Evolutionary conservation across 78 protist genomes (phyloP).

Genomic region (Emiliania huxleyi): DNA sequence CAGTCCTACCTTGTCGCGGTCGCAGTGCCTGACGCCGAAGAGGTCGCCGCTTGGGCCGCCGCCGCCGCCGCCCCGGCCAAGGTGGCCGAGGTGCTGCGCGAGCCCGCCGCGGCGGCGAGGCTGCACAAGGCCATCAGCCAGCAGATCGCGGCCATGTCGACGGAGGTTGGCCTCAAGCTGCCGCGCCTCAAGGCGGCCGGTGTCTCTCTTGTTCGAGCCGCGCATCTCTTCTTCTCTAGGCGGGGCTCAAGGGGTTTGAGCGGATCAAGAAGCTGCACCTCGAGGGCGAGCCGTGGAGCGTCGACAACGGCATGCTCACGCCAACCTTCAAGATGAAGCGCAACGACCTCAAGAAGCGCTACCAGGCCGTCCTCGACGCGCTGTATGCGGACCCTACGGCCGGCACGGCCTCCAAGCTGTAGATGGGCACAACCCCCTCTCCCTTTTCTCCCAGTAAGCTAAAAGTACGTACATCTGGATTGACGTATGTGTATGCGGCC

Average conservation of each 20-base stretch:
- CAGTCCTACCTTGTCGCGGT: too few species aligned
- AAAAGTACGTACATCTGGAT: too few species aligned
- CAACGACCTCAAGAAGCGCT: not conserved
- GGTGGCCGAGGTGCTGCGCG: not conserved
- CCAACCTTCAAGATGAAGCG: constrained; percentile 55
- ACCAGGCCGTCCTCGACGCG: not conserved
- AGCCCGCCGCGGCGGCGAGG: not conserved
- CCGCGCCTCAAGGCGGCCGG: too few species aligned
- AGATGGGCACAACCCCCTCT: too few species aligned
- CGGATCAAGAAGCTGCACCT: not conserved
- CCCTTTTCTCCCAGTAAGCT: too few species aligned
- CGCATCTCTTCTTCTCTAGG: too few species aligned
- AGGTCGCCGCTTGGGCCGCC: too few species aligned
- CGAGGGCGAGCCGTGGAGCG: constrained; percentile 16
- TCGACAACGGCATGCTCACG: constrained; percentile 43
- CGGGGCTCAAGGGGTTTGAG: constrained; percentile 19
- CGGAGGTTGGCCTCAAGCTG: not conserved
- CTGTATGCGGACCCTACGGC: constrained; percentile 18
- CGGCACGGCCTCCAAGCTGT: too few species aligned
- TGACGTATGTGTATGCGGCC: too few species aligned
- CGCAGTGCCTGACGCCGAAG: constrained; percentile 67
- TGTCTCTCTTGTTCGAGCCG: too few species aligned
- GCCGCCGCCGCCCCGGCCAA: too few species aligned
- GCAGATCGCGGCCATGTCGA: not conserved
- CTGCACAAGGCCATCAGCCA: not conserved